Evolutionary conservation across 176 grass and related monocot genomes (phyloP).

Genomic region (Lolium perenne): DNA sequence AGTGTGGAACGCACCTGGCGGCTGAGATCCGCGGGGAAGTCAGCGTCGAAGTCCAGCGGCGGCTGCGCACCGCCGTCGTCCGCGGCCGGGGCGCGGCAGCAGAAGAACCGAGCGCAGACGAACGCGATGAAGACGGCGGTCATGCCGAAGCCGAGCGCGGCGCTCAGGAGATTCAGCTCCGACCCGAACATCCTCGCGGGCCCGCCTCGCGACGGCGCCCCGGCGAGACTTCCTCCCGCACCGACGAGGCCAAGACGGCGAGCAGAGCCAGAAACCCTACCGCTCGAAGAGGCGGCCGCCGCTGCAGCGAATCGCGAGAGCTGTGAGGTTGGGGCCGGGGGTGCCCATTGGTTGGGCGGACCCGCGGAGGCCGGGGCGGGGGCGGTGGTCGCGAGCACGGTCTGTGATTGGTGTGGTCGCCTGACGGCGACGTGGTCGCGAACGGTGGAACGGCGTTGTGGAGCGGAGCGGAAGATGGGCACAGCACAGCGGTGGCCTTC

Average conservation of each 20-base stretch:
- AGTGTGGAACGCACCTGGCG: slow-evolving; percentile 49
- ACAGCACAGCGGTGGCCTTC: neutral
- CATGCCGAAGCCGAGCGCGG: slow-evolving; percentile 86
- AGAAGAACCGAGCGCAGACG: slow-evolving; percentile 74
- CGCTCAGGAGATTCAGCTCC: slow-evolving; percentile 74
- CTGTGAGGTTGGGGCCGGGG: slow-evolving; percentile 29
- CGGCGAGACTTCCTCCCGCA: neutral
- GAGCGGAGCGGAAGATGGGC: neutral
- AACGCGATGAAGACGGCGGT: slow-evolving; percentile 77
- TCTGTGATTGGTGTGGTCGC: neutral
- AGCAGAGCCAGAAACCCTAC: slow-evolving; percentile 1
- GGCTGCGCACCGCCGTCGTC: slow-evolving; percentile 34
- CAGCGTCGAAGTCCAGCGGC: slow-evolving; percentile 46
- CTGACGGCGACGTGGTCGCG: neutral
- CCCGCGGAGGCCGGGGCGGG: neutral
- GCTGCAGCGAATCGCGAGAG: slow-evolving; percentile 51
- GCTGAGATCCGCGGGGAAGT: slow-evolving; percentile 56
- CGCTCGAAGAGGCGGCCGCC: slow-evolving; percentile 51
- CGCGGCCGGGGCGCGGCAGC: slow-evolving; percentile 46
- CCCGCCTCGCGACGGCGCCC: neutral
- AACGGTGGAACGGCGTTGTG: neutral
- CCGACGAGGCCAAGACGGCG: neutral
- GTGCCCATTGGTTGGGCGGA: slow-evolving; percentile 43
- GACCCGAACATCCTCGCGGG: slow-evolving; percentile 53
- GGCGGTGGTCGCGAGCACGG: neutral